Evolutionary conservation across 352 stramenopile species (phyloP).

Genomic region (Ophiocytium majus): DNA sequence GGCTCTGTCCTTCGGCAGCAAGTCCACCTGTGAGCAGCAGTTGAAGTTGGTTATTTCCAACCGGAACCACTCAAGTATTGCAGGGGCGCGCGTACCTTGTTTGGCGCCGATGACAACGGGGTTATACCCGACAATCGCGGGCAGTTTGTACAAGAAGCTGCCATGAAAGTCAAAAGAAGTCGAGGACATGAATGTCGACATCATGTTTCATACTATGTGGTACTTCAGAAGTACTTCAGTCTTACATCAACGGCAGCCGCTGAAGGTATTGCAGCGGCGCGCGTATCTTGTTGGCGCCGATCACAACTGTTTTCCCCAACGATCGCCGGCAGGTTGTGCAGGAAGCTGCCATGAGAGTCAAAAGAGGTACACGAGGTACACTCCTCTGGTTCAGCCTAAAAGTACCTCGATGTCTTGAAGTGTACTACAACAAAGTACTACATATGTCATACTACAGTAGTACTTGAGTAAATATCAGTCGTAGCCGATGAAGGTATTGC

Average conservation of each 20-base stretch:
- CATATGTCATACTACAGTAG: too few species aligned
- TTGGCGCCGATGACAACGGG: conserved; percentile 80
- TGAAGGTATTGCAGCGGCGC: too few species aligned
- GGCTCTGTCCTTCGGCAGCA: conserved; percentile 76
- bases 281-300: conserved; percentile 77
- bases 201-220: neutral
- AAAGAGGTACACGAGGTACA: conserved; percentile 86
- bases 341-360: conserved; percentile 78
- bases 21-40: conserved; percentile 66
- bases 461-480: too few species aligned
- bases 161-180: conserved; percentile 74
- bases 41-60: too few species aligned
- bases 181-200: neutral
- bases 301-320: conserved; percentile 81
- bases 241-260: too few species aligned
- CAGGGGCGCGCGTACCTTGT: conserved; percentile 67
- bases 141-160: conserved; percentile 75
- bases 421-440: too few species aligned
- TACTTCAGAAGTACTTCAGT: too few species aligned
- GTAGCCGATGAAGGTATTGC: too few species aligned
- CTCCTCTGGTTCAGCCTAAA: too few species aligned
- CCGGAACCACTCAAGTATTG: too few species aligned
- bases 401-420: too few species aligned
- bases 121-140: conserved; percentile 80
- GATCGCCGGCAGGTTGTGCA: conserved; percentile 75